Evolutionary conservation across 305 asterid genomes (phyloP).

Genomic region (Fraxinus greggii): DNA sequence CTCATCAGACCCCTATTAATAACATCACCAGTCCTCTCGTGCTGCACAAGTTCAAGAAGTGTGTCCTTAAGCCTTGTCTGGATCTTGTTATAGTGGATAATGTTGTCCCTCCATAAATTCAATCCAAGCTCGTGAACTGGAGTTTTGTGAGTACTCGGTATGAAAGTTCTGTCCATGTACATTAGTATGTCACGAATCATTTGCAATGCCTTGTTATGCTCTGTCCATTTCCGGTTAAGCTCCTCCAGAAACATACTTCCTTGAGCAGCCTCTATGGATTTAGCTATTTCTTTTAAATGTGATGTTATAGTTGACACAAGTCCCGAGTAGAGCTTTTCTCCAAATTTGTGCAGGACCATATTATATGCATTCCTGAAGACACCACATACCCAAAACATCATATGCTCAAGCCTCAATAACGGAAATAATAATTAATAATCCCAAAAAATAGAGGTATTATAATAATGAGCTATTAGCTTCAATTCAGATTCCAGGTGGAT

Average conservation of each 20-base stretch:
- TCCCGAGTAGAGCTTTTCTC: conserved; percentile 58
- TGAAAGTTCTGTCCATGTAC: conserved; percentile 63
- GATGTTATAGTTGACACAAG: conserved; percentile 54
- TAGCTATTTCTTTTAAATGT: conserved; percentile 50
- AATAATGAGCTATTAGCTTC: not conserved
- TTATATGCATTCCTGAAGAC: conserved; percentile 54
- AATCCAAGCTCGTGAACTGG: conserved; percentile 61
- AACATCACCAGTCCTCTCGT: conserved; percentile 35
- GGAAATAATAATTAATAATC: conserved; percentile 4
- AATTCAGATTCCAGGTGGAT: not conserved
- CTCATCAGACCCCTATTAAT: conserved; percentile 44
- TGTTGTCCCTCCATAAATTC: conserved; percentile 54
- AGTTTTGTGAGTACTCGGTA: conserved; percentile 44
- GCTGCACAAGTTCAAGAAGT: conserved; percentile 43
- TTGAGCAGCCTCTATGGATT: conserved; percentile 48
- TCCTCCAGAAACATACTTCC: conserved; percentile 54
- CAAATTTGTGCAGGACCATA: conserved; percentile 56
- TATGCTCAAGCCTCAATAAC: not conserved
- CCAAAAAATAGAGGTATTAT: not conserved
- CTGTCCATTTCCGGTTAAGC: conserved; percentile 51
- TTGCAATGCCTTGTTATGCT: conserved; percentile 57
- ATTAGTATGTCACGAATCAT: conserved; percentile 57
- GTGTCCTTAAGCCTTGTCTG: conserved; percentile 39
- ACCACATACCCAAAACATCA: not conserved
- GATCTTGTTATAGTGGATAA: conserved; percentile 42